phyloP scores from a whole-genome alignment of 1,284 basidiomycete genomes.

The Porodaedalea pini region DNA sequence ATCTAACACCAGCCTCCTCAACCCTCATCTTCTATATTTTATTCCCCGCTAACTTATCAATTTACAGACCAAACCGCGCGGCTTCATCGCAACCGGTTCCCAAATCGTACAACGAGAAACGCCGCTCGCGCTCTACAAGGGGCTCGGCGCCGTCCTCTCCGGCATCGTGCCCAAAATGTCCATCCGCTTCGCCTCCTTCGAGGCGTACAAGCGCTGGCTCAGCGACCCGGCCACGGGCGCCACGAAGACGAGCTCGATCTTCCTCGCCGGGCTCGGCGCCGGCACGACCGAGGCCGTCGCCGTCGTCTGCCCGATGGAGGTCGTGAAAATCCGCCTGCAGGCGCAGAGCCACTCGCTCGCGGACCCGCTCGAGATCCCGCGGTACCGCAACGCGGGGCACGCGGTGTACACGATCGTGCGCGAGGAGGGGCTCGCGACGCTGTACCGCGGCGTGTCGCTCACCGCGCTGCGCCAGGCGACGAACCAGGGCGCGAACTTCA shows the following conservation, averaged over 20 bases:
- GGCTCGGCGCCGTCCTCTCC: constrained; percentile 94
- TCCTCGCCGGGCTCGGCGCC: constrained; percentile 87
- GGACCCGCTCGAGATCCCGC: constrained; percentile 90
- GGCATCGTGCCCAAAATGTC: constrained; percentile 99
- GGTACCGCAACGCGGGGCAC: constrained; percentile 96
- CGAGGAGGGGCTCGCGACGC: constrained; percentile 84
- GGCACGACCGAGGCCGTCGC: constrained; percentile 92
- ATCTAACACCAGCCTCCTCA: background rate
- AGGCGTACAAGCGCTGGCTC: constrained; percentile 86
- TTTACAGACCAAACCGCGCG: constrained; percentile 81
- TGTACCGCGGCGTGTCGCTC: constrained; percentile 91
- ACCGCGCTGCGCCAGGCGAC: constrained; percentile 97
- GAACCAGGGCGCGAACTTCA: constrained; percentile 99
- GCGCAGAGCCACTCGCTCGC: constrained; percentile 97
- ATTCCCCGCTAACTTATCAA: background rate
- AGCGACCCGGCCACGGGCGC: constrained; percentile 75
- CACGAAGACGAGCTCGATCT: constrained; percentile 73
- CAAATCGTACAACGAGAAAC: constrained; percentile 92
- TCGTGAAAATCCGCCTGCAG: constrained; percentile 98
- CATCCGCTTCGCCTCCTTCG: constrained; percentile 97
- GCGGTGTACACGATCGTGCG: constrained; percentile 93
- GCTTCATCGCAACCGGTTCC: constrained; percentile 89
- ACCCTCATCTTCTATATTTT: background rate
- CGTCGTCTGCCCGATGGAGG: constrained; percentile 98
- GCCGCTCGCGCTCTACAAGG: constrained; percentile 95